Evolutionary conservation across 495 filamentous ascomycete genomes (phyloP).

Genomic region (Cenococcum geophilum): DNA sequence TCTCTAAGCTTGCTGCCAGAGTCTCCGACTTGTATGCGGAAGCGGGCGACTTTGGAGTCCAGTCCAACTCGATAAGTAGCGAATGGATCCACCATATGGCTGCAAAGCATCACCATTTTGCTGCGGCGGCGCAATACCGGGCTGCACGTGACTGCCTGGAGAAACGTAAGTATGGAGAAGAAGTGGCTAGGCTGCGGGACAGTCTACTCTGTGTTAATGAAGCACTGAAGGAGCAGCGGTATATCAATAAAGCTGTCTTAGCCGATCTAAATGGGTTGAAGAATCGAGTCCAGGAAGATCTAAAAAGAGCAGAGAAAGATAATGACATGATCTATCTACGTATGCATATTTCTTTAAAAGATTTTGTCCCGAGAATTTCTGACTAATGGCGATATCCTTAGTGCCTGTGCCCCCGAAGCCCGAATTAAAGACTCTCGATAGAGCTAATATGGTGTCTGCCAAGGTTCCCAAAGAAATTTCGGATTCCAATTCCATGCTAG

Average conservation of each 20-base stretch:
- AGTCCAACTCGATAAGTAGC: constrained; percentile 79
- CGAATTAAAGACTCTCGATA: constrained; percentile 76
- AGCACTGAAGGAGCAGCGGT: constrained; percentile 76
- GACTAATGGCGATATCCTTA: constrained; percentile 24
- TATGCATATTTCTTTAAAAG: constrained; percentile 25
- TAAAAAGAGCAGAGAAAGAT: constrained; percentile 92
- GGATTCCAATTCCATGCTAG: constrained; percentile 69
- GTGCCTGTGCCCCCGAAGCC: constrained; percentile 79
- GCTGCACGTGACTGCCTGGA: constrained; percentile 89
- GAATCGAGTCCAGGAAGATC: constrained; percentile 70
- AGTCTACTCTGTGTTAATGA: constrained; percentile 78
- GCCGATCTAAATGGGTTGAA: constrained; percentile 81
- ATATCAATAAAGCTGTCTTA: constrained; percentile 76
- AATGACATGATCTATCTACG: constrained; percentile 91
- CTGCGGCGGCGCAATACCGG: constrained; percentile 91
- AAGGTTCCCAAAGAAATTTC: constrained; percentile 78
- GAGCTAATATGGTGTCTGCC: constrained; percentile 80
- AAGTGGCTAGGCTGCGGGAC: constrained; percentile 80
- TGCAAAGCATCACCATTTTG: constrained; percentile 96
- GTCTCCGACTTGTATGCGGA: constrained; percentile 87
- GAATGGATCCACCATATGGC: constrained; percentile 99
- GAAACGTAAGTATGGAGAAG: constrained; percentile 91
- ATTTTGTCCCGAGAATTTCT: not conserved
- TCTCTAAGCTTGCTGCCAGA: constrained; percentile 83
- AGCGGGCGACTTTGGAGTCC: constrained; percentile 78